phyloP scores from a whole-genome alignment of 1,139 yeast genomes.

The Blastobotrys serpentis region DNA sequence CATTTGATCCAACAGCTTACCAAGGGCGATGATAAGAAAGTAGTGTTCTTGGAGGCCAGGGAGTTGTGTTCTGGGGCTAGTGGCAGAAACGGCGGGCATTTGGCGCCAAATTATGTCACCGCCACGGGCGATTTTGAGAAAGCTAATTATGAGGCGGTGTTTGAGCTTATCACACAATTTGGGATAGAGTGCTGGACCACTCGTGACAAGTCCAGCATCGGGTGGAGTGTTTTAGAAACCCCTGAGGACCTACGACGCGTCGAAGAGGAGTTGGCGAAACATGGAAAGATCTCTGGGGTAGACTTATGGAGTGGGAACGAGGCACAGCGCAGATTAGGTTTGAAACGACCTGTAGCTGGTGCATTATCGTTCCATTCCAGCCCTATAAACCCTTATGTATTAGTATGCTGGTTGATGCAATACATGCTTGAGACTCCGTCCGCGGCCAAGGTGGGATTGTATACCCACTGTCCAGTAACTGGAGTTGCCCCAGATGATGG shows the following conservation, averaged over 20 bases:
- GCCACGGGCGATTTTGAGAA: conserved; percentile 29
- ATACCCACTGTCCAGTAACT: conserved; percentile 43
- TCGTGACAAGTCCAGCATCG: conserved; percentile 39
- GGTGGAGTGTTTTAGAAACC: conserved; percentile 35
- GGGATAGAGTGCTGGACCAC: conserved; percentile 37
- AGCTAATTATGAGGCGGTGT: conserved; percentile 27
- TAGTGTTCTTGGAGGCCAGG: conserved; percentile 45
- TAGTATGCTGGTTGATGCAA: conserved; percentile 39
- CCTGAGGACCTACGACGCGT: conserved; percentile 24
- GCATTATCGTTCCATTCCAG: conserved; percentile 44
- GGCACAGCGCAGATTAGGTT: conserved; percentile 26
- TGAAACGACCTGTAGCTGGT: conserved; percentile 23
- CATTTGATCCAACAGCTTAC: conserved; percentile 26
- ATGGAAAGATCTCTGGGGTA: conserved; percentile 18
- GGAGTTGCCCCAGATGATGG: too few relatives aligned
- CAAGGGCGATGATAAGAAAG: conserved; percentile 15
- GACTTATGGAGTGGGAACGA: conserved; percentile 15
- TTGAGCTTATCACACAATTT: conserved; percentile 32
- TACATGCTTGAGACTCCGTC: conserved; percentile 26
- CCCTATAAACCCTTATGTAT: conserved; percentile 45
- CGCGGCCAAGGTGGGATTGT: conserved; percentile 40
- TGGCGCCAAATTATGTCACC: conserved; percentile 41
- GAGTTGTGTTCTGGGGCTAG: conserved; percentile 49
- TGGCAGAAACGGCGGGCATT: conserved; percentile 52
- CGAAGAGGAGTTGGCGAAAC: conserved; percentile 18